Evolutionary conservation across 2,329 filamentous ascomycete genomes (phyloP), one percentile per base, ranked within the genome.

Genomic region (Paradendryphiella salina): DNA sequence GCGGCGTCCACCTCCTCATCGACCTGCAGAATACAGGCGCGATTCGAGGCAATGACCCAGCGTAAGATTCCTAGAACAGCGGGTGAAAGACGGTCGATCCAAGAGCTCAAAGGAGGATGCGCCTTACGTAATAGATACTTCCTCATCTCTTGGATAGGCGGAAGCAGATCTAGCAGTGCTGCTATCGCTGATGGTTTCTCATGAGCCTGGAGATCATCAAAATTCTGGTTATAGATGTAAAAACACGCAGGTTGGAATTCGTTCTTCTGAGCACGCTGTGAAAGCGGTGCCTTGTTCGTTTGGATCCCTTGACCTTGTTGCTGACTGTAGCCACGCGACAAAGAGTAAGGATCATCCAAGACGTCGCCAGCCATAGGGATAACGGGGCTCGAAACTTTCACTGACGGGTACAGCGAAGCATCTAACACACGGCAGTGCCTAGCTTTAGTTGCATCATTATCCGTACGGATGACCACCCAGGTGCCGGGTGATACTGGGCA

Each of bases 21-120:
- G 13, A 94, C 85, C 60, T 93, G 85, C 37, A 93, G 79, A 53
- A 96, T 94, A 61, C 87, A 92, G 0, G 92, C 93, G 37, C 90
- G 81, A 63, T 96, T 96, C 0, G 91, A 96, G 0, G 91, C 89
- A 50, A 96, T 83, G 54, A 96, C 89, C 92, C 92, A 96, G 43
- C 89, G 82, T 15, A 96, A 75, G 0, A 96, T 72, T 15, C 84
- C 82, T 3, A 89, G 73, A 0, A 86, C 82, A 5, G 88, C 81
- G 2, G 83, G 81, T 0, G 86, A 82, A 8, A 96, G 79, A 14
- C 79, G 74, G 17, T 82, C 77, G 57, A 74, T 71, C 85, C 85
- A 88, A 10, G 68, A 59, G 48, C 66, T 71, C n/a, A 80, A 63
- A 11, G 64, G 37, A 7, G 66, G 67, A 32, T 66, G 67, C 64